Evolutionary conservation across 805 yeast species (phyloP).

Genomic region (Kodamaea neixiangensis): DNA sequence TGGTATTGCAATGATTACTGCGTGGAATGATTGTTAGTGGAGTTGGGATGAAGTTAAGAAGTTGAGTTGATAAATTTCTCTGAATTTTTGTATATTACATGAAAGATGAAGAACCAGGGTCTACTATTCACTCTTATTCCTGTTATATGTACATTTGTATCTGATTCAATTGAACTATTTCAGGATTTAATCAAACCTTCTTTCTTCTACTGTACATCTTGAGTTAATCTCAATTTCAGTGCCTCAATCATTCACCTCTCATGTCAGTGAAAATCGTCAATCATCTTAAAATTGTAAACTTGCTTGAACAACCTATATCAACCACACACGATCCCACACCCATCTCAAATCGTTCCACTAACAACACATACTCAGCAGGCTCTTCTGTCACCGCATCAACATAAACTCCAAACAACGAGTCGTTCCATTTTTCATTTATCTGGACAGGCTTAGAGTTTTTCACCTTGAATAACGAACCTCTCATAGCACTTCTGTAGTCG

Average conservation of each 20-base stretch:
- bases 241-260: not conserved
- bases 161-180: no score
- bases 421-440: constrained; percentile 42
- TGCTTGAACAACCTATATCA: constrained; percentile 32
- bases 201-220: no score
- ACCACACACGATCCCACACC: constrained; percentile 44
- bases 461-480: constrained; percentile 45
- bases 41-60: not conserved
- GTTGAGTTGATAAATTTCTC: no score
- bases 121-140: no score
- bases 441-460: constrained; percentile 29
- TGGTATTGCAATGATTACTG: no score
- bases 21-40: no score
- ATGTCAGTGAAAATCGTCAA: no score
- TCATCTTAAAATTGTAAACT: not conserved
- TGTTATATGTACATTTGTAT: no score
- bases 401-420: constrained; percentile 46
- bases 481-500: constrained; percentile 46
- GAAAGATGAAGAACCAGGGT: no score
- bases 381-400: constrained; percentile 28
- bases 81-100: no score
- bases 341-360: constrained; percentile 51
- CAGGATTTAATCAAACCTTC: no score
- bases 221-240: no score
- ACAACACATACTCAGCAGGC: constrained; percentile 36